Percentiles rank a stretch among this genome's conserved stretches.
These are phyloP conservation scores for Pichia nakasei DNA, from an alignment of 805 yeast species.

Conservation along the genomic window DNA sequence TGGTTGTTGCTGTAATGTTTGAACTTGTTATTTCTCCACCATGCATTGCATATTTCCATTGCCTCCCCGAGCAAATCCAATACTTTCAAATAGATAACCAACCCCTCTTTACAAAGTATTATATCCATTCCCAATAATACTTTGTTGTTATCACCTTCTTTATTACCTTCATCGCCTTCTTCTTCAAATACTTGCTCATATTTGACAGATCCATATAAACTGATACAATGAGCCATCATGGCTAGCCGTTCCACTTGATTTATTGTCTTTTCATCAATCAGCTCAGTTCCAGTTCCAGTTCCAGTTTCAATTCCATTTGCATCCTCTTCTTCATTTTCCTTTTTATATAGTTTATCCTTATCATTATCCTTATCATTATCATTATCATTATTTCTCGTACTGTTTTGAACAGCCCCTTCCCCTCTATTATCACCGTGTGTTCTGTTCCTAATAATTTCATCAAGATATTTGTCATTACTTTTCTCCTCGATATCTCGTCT, in stretches of 20 bases:
- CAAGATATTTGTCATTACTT: background rate
- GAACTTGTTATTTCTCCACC: constrained; percentile 64
- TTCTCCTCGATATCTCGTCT: too few relatives aligned
- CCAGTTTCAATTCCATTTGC: too few relatives aligned
- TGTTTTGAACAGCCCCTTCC: background rate
- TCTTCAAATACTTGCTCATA: constrained; percentile 76
- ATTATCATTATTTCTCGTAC: background rate
- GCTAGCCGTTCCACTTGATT: constrained; percentile 61
- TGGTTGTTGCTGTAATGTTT: constrained; percentile 27
- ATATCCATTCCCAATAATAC: constrained; percentile 27
- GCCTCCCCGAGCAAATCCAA: constrained; percentile 76
- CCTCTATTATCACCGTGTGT: background rate
- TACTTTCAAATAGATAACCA: constrained; percentile 75
- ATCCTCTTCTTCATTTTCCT: too few relatives aligned
- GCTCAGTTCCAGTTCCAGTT: background rate
- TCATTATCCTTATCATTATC: background rate
- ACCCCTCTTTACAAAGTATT: constrained; percentile 73
- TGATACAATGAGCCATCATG: constrained; percentile 85
- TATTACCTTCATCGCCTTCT: constrained; percentile 5
- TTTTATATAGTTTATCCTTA: background rate
- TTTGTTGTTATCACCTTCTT: constrained; percentile 16
- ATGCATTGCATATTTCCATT: constrained; percentile 74
- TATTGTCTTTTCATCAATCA: constrained; percentile 32
- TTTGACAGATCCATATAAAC: constrained; percentile 84
- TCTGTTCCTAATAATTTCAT: background rate